Conservation (phyloP, 805 yeast genomes). For the Candida lessepsii region DNA sequence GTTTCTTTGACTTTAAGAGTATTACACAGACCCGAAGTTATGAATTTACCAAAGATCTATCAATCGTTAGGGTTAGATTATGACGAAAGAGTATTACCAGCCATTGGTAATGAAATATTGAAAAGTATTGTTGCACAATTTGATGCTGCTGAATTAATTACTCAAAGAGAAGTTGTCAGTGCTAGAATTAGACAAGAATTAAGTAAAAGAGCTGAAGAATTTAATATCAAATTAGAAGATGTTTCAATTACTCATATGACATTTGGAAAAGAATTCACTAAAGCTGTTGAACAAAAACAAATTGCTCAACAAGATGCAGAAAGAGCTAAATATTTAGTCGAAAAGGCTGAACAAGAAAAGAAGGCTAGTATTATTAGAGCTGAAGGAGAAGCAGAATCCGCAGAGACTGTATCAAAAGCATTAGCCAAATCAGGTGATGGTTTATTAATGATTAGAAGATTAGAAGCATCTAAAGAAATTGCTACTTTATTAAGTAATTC, state of each 20-base stretch:
- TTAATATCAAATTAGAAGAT: slow-evolving; percentile 89
- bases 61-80: slow-evolving; percentile 91
- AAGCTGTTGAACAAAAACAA: slow-evolving; percentile 97
- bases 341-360: slow-evolving; percentile 95
- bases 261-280: slow-evolving; percentile 93
- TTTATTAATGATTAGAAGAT: slow-evolving; percentile 84
- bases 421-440: slow-evolving; percentile 95
- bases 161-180: slow-evolving; percentile 94
- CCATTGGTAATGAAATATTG: slow-evolving; percentile 88
- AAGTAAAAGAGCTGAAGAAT: slow-evolving; percentile 78
- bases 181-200: slow-evolving; percentile 86
- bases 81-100: slow-evolving; percentile 91
- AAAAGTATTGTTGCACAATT: slow-evolving; percentile 90
- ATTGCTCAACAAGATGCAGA: slow-evolving; percentile 99
- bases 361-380: slow-evolving; percentile 94
- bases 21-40: slow-evolving; percentile 89
- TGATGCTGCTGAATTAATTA: slow-evolving; percentile 94
- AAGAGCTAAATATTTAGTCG: slow-evolving; percentile 89
- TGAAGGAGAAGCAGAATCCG: slow-evolving; percentile 99
- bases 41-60: slow-evolving; percentile 78
- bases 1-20: slow-evolving; percentile 92
- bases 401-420: slow-evolving; percentile 91
- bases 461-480: slow-evolving; percentile 95
- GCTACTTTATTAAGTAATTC: slow-evolving; percentile 83
- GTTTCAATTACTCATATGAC: slow-evolving; percentile 98